Conservation (phyloP, 139 green algal species). For the Picochlorum sp. region DNA sequence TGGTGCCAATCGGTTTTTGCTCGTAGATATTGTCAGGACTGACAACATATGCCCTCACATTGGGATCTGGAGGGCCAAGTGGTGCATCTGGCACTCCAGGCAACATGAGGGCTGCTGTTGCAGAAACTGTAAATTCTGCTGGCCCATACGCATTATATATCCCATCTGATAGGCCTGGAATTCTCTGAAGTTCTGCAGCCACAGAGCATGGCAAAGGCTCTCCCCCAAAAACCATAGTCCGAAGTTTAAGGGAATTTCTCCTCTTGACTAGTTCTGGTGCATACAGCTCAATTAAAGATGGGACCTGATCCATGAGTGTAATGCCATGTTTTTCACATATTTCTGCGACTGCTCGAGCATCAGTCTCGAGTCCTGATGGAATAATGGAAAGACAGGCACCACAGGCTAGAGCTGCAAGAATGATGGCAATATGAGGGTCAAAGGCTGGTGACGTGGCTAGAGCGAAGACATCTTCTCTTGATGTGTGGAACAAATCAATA, state of each 20-base stretch:
- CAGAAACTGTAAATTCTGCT: constrained; percentile 32
- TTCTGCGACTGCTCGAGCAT: constrained; percentile 7
- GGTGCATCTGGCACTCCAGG: constrained; percentile 4
- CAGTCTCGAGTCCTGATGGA: background rate
- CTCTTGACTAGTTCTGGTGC: background rate
- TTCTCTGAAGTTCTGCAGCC: background rate
- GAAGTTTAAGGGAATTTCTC: background rate
- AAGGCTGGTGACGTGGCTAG: background rate
- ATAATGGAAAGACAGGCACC: constrained; percentile 4
- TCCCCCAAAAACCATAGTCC: constrained; percentile 3
- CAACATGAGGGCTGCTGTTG: constrained; percentile 6
- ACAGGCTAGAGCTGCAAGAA: background rate
- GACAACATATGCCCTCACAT: constrained; percentile 36
- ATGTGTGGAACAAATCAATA: constrained; percentile 1
- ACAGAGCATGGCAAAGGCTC: constrained; percentile 7
- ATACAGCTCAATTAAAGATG: constrained; percentile 2
- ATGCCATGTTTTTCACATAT: constrained; percentile 11
- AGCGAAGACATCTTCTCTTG: constrained; percentile 1
- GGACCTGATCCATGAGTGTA: constrained; percentile 1
- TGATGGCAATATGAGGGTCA: constrained; percentile 6
- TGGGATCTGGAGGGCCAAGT: constrained; percentile 35
- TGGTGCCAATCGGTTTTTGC: constrained; percentile 22
- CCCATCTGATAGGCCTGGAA: background rate
- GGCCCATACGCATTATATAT: constrained; percentile 34
- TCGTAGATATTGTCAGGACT: background rate